phyloP scores from a whole-genome alignment of 305 asterid genomes.

The Fraxinus latifolia region DNA sequence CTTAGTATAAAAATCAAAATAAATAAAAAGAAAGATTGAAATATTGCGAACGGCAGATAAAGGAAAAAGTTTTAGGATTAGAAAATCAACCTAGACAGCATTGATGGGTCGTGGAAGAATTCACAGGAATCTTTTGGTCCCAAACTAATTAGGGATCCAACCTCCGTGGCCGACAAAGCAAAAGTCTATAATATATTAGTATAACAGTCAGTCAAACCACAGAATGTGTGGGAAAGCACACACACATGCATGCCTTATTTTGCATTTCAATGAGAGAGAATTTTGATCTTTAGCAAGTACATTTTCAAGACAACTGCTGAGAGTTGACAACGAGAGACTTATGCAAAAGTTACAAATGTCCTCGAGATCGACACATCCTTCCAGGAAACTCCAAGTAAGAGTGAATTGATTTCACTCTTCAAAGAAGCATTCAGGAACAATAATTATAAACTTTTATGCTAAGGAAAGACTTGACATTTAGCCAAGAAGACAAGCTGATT shows the following conservation, averaged over 20 bases:
- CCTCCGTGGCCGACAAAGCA: slow-evolving; percentile 83
- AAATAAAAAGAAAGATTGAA: not conserved
- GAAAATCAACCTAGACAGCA: slow-evolving; percentile 65
- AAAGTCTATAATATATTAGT: slow-evolving; percentile 44
- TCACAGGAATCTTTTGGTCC: slow-evolving; percentile 71
- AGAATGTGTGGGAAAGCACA: not conserved
- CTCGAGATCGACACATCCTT: not conserved
- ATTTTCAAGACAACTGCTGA: not conserved
- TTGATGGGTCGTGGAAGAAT: slow-evolving; percentile 87
- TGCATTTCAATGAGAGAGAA: not conserved
- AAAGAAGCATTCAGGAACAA: not conserved
- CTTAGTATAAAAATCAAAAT: not conserved
- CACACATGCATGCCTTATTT: not conserved
- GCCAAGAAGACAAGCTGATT: slow-evolving; percentile 2
- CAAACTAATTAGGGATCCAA: slow-evolving; percentile 75
- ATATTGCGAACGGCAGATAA: slow-evolving; percentile 7
- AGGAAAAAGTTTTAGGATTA: not conserved
- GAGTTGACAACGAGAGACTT: not conserved
- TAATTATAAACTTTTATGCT: not conserved
- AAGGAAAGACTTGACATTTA: not conserved
- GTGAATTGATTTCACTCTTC: not conserved
- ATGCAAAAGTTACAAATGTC: not conserved
- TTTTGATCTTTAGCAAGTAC: not conserved
- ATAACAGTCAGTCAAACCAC: slow-evolving; percentile 21
- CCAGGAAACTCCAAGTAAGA: not conserved